Conservation (phyloP, 225 moss, liverwort and hornwort genomes). For the Takakia lepidozioides region DNA sequence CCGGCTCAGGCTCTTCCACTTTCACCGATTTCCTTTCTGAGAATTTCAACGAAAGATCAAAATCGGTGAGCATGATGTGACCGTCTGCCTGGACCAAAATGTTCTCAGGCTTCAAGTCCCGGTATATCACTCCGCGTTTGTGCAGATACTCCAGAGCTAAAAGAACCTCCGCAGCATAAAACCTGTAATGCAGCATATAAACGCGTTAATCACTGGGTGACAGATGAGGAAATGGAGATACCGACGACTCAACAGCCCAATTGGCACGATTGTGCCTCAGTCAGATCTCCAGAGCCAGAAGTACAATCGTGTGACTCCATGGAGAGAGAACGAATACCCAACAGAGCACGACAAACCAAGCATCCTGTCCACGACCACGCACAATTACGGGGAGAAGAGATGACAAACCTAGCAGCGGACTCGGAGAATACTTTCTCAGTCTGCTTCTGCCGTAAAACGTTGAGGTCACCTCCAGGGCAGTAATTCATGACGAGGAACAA, state of each 20-base stretch:
- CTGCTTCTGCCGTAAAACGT: slow-evolving; percentile 32
- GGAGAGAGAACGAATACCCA: too few species aligned
- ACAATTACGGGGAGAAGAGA: too few species aligned
- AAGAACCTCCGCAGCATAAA: slow-evolving; percentile 33
- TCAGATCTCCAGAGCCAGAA: too few species aligned
- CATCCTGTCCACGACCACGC: too few species aligned
- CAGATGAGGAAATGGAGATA: too few species aligned
- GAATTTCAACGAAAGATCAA: slow-evolving; percentile 36
- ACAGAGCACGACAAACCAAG: too few species aligned
- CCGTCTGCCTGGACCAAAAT: slow-evolving; percentile 34
- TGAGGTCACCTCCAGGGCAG: slow-evolving; percentile 39
- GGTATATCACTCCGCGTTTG: slow-evolving; percentile 27
- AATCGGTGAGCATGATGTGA: slow-evolving; percentile 48
- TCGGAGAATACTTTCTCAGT: slow-evolving; percentile 36
- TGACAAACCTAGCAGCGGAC: slow-evolving; percentile 24
- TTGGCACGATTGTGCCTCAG: too few species aligned
- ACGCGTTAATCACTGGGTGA: too few species aligned
- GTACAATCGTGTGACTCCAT: too few species aligned
- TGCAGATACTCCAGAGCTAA: slow-evolving; percentile 43
- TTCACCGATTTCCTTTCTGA: slow-evolving; percentile 4
- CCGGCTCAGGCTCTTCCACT: not conserved
- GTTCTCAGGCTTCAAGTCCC: slow-evolving; percentile 58
- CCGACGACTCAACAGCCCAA: too few species aligned
- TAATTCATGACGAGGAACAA: slow-evolving; percentile 34
- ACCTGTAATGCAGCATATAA: too few species aligned